Evolutionary conservation across 495 filamentous ascomycete genomes (phyloP), one percentile per base, ranked within the genome.

Genomic region (Xylaria acuta): DNA sequence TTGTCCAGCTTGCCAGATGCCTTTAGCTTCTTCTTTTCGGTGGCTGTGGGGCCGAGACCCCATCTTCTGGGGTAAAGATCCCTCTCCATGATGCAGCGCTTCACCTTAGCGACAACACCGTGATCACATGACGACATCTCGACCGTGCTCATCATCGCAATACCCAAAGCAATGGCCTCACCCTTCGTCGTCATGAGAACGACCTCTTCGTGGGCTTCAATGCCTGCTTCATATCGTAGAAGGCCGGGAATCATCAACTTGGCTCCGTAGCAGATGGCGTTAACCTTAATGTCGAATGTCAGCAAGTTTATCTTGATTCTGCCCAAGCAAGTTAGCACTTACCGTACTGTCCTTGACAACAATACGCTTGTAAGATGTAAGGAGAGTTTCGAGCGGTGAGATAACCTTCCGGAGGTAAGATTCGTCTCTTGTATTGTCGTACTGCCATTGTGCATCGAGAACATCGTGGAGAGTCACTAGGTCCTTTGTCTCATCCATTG

Each of bases 11-110:
- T 95, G 80, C 96, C 96, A 74, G 92, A 91, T n/a, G 92, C 92
- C 88, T 98, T 98, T 84, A 99, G 90, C 89, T 98, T 97, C 91
- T 98, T 98, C 90, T 99, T 99, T 85, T 97, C 92, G 53, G 92
- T 76, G 36, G 96, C 95, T 69, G 93, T 89, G 51, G 95, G 95
- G 56, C 96, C 96, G 75, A 97, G 82, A 64, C 97, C 97, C 96
- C 96, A 99, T 86, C 94, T 85, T 79, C 93, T 88, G 69, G 95
- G 95, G 86, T 99, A 99, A 16, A 97, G 86, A 79, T 98, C 95
- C 73, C 96, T 93, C 85, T 99, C 97, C 96, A 99, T 98, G 82
- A 99, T 99, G 81, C 93, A 94, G 68, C 96, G 90, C 90, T 98
- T 98, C 79, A 98, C 91, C 86, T 97, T 97, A 64, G 97, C 96